Evolutionary conservation across 805 yeast genomes (phyloP).

Genomic region (Saccharomycopsis sp.): DNA sequence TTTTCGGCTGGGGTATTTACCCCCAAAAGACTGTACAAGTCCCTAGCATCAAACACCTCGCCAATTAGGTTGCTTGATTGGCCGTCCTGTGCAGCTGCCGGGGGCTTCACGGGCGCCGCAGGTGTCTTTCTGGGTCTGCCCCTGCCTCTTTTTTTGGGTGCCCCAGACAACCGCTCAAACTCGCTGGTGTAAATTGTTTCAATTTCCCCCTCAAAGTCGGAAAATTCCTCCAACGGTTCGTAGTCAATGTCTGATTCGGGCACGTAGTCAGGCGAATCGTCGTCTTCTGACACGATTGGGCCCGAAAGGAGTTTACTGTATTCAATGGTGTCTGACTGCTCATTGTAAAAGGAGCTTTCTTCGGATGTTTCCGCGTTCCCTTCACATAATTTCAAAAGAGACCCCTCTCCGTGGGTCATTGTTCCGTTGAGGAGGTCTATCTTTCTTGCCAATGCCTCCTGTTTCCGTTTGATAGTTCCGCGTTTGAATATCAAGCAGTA

Average conservation of each 20-base stretch:
- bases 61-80: conserved; percentile 11
- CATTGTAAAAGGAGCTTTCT: conserved; percentile 21
- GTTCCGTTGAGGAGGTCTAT: conserved; percentile 16
- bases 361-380: conserved; percentile 26
- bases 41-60: conserved; percentile 17
- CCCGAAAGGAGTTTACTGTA: conserved; percentile 28
- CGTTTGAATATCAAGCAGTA: conserved; percentile 6
- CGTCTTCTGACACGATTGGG: conserved; percentile 32
- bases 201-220: conserved; percentile 7
- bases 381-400: conserved; percentile 14
- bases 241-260: conserved; percentile 21
- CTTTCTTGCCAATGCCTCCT: conserved; percentile 12
- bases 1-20: background rate
- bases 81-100: background rate
- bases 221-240: conserved; percentile 5
- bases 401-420: conserved; percentile 16
- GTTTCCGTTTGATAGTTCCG: conserved; percentile 5
- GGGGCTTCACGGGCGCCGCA: background rate
- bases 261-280: conserved; percentile 30
- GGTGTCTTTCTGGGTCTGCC: background rate
- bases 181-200: conserved; percentile 3
- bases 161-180: background rate
- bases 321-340: conserved; percentile 20
- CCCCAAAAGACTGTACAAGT: conserved; percentile 2
- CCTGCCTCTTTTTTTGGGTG: background rate